phyloP scores from a whole-genome alignment of 2,329 filamentous ascomycete genomes.

The Diplodia mutila region DNA sequence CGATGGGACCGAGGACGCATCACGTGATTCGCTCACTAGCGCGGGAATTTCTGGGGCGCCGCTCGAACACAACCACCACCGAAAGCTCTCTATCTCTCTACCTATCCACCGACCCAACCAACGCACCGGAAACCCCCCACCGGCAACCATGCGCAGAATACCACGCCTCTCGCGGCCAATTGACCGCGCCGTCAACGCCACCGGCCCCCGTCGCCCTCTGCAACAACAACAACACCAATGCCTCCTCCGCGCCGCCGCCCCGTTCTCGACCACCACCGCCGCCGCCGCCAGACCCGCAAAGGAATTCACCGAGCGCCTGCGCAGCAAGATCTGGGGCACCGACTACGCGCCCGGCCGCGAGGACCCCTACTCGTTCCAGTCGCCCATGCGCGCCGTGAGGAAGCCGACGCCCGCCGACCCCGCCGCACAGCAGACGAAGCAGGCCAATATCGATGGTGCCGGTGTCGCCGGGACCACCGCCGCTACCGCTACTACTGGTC shows the following conservation, averaged over 20 bases:
- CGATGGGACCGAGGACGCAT: neutral
- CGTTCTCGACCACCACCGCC: constrained; percentile 9
- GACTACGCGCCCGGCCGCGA: constrained; percentile 22
- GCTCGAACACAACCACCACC: neutral
- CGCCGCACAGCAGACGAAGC: neutral
- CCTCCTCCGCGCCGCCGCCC: constrained; percentile 1
- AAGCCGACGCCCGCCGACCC: neutral
- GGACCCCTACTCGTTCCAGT: constrained; percentile 19
- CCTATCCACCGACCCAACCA: neutral
- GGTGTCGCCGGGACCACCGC: neutral
- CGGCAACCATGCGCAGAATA: constrained; percentile 19
- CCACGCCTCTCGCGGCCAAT: constrained; percentile 23
- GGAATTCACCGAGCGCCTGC: neutral
- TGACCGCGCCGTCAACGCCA: neutral
- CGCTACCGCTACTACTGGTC: neutral
- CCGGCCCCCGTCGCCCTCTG: neutral
- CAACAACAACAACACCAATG: neutral
- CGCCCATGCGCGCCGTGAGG: constrained; percentile 7
- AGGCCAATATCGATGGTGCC: no score
- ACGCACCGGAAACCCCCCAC: neutral
- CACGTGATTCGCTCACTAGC: constrained; percentile 5
- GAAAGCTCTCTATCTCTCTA: neutral
- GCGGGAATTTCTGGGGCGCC: constrained; percentile 15
- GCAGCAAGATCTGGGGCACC: constrained; percentile 26
- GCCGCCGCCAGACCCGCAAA: neutral